phyloP scores from a whole-genome alignment of 2,329 filamentous ascomycete genomes.

The Periconia sp. region DNA sequence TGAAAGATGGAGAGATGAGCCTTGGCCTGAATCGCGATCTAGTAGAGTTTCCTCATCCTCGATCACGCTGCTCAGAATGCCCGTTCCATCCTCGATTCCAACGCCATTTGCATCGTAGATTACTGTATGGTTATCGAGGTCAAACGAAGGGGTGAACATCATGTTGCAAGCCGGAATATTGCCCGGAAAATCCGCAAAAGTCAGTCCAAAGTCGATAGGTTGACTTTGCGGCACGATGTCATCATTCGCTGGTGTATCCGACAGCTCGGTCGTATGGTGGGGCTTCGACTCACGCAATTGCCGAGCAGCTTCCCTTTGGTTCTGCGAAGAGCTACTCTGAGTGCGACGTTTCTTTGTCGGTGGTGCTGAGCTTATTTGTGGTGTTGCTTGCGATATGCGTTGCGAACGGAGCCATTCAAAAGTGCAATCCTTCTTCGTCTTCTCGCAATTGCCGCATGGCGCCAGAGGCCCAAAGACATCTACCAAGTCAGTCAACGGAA shows the following conservation, averaged over 20 bases:
- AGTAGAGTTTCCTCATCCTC: conserved; percentile 13
- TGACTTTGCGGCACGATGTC: conserved; percentile 8
- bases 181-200: conserved; percentile 37
- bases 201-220: conserved; percentile 27
- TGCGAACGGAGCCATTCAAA: conserved; percentile 52
- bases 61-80: too few relatives aligned
- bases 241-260: conserved; percentile 9
- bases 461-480: conserved; percentile 43
- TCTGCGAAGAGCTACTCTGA: conserved; percentile 18
- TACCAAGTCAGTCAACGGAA: conserved; percentile 25
- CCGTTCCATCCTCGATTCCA: too few relatives aligned
- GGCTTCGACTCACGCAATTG: conserved; percentile 4
- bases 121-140: too few relatives aligned
- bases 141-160: too few relatives aligned
- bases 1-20: too few relatives aligned
- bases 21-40: conserved; percentile 26
- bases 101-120: too few relatives aligned
- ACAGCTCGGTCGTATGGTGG: conserved; percentile 10
- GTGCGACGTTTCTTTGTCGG: conserved; percentile 39
- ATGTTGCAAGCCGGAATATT: conserved; percentile 22
- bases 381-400: conserved; percentile 35
- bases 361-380: conserved; percentile 23
- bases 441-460: conserved; percentile 51
- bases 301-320: conserved; percentile 2
- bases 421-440: conserved; percentile 53